phyloP scores from a whole-genome alignment of 2,329 filamentous ascomycete genomes.

The Eutypa lata region DNA sequence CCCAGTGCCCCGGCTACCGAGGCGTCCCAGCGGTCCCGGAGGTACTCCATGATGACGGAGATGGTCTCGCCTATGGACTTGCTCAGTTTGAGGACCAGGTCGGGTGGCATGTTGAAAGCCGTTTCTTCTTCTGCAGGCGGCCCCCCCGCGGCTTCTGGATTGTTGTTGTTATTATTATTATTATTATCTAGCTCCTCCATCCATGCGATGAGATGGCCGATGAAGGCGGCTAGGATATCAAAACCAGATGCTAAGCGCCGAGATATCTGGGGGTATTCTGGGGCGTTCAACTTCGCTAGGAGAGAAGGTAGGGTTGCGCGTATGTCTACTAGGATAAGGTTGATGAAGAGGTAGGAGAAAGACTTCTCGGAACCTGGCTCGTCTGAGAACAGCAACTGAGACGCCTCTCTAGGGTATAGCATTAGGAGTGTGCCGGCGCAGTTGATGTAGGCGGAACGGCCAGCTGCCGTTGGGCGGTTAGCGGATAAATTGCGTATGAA shows the following conservation, averaged over 20 bases:
- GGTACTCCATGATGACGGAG: constrained; percentile 60
- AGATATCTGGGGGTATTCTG: constrained; percentile 48
- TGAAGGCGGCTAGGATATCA: constrained; percentile 59
- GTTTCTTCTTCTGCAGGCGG: constrained; percentile 10
- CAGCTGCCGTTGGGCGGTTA: constrained; percentile 51
- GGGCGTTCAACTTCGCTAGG: constrained; percentile 54
- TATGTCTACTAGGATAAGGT: constrained; percentile 64
- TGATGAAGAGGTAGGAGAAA: constrained; percentile 61
- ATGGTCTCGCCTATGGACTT: constrained; percentile 61
- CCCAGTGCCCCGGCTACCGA: constrained; percentile 60
- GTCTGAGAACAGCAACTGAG: constrained; percentile 51
- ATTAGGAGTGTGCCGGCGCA: constrained; percentile 56
- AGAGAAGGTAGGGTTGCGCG: constrained; percentile 60
- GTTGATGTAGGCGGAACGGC: constrained; percentile 57
- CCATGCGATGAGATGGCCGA: constrained; percentile 53
- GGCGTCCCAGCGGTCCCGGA: constrained; percentile 69
- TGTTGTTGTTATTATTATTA: constrained; percentile 12
- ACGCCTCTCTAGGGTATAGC: constrained; percentile 45
- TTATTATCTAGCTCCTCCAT: constrained; percentile 43
- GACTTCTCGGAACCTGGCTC: constrained; percentile 44
- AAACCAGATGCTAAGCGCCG: constrained; percentile 58
- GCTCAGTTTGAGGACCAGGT: constrained; percentile 59
- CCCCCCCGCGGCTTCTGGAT: constrained; percentile 3
- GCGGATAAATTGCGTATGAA: constrained; percentile 53
- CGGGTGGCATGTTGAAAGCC: constrained; percentile 48